Conservation (phyloP, 2,329 filamentous ascomycete species). For the Hypoxylon sp. region DNA sequence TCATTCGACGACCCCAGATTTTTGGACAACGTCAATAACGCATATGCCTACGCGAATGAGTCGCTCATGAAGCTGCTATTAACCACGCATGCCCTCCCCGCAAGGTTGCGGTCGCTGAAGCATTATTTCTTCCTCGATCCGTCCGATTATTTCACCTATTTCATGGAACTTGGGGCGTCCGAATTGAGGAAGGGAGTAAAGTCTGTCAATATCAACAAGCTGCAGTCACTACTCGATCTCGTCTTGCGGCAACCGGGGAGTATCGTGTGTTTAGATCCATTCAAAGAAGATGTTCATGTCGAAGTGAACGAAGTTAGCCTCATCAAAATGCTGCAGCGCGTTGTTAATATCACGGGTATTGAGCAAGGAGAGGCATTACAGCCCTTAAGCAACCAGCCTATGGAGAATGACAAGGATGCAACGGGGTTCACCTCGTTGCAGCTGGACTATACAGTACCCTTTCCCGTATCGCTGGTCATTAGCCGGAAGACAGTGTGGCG, state of each 20-base stretch:
- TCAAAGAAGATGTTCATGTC: slow-evolving; percentile 98
- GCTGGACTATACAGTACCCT: slow-evolving; percentile 93
- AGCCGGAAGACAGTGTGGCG: slow-evolving; percentile 96
- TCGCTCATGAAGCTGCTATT: slow-evolving; percentile 91
- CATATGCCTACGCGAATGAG: slow-evolving; percentile 95
- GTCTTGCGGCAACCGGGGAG: slow-evolving; percentile 96
- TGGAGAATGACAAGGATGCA: slow-evolving; percentile 88
- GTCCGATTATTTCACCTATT: slow-evolving; percentile 98
- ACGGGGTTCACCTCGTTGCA: slow-evolving; percentile 92
- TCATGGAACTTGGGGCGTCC: slow-evolving; percentile 89
- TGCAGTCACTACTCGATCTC: slow-evolving; percentile 95
- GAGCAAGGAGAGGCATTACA: slow-evolving; percentile 89
- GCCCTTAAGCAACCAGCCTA: slow-evolving; percentile 73
- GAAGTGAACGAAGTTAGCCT: slow-evolving; percentile 96
- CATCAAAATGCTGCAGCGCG: slow-evolving; percentile 93
- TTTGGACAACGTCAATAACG: slow-evolving; percentile 93
- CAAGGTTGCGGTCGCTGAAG: slow-evolving; percentile 88
- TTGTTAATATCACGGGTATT: slow-evolving; percentile 95
- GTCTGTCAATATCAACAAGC: slow-evolving; percentile 88
- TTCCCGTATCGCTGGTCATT: slow-evolving; percentile 94
- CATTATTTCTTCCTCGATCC: slow-evolving; percentile 99
- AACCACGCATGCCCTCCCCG: slow-evolving; percentile 91
- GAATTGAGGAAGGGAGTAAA: slow-evolving; percentile 92
- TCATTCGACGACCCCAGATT: slow-evolving; percentile 94
- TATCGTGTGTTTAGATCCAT: slow-evolving; percentile 92